These are phyloP conservation scores for Lolium multiflorum DNA, from an alignment of 176 grass and related monocot genomes.

Conservation along the genomic window DNA sequence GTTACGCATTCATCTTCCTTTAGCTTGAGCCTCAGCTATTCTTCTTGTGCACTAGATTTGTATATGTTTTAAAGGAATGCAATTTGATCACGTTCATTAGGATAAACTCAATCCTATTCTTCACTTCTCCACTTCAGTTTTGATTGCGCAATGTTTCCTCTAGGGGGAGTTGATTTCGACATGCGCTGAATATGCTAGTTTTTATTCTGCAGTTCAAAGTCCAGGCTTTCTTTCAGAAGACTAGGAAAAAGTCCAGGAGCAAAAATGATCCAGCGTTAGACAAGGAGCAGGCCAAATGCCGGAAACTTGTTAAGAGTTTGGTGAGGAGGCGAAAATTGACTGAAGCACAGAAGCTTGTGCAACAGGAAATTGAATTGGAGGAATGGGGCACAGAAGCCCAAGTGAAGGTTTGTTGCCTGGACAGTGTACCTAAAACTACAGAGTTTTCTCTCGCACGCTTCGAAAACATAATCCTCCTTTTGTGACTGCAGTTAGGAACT, in stretches of 20 bases:
- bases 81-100: slow-evolving; percentile 11
- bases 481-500: slow-evolving; percentile 74
- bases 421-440: slow-evolving; percentile 20
- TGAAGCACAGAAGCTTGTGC: slow-evolving; percentile 80
- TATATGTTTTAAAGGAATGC: slow-evolving; percentile 8
- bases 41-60: slow-evolving; percentile 14
- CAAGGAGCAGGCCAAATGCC: slow-evolving; percentile 63
- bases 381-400: slow-evolving; percentile 82
- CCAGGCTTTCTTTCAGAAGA: slow-evolving; percentile 79
- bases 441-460: slow-evolving; percentile 22
- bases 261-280: slow-evolving; percentile 56
- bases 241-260: slow-evolving; percentile 57
- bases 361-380: slow-evolving; percentile 78
- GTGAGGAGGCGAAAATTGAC: slow-evolving; percentile 70
- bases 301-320: slow-evolving; percentile 67
- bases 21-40: not conserved
- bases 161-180: slow-evolving; percentile 8
- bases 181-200: not conserved
- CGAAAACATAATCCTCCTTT: slow-evolving; percentile 33
- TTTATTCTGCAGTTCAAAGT: slow-evolving; percentile 76
- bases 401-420: slow-evolving; percentile 68
- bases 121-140: not conserved
- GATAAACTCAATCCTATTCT: slow-evolving; percentile 19
- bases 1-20: slow-evolving; percentile 1
- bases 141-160: not conserved